phyloP scores from a whole-genome alignment of 768 basidiomycete species.

The Pseudohyphozyma bogoriensis region DNA sequence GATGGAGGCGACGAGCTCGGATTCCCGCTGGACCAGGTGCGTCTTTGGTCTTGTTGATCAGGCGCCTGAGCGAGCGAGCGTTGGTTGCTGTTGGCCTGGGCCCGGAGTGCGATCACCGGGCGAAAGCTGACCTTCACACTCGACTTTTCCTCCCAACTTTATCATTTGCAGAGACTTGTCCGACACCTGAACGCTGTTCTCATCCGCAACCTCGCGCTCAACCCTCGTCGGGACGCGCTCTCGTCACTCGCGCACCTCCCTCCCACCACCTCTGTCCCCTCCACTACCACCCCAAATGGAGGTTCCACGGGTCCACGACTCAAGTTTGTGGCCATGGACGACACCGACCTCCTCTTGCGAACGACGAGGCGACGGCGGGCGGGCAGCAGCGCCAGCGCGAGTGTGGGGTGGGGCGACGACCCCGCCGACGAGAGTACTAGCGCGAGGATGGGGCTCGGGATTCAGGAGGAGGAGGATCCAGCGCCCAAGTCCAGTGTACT shows the following conservation, averaged over 20 bases:
- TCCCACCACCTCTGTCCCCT: background rate
- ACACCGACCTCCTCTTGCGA: background rate
- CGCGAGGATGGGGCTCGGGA: background rate
- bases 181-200: slow-evolving; percentile 15
- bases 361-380: background rate
- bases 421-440: background rate
- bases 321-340: background rate
- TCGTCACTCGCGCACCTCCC: background rate
- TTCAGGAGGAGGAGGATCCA: background rate
- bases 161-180: slow-evolving; percentile 25
- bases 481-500: background rate
- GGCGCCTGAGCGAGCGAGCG: too few species aligned
- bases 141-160: too few species aligned
- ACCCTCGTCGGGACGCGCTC: background rate
- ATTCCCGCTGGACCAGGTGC: too few species aligned
- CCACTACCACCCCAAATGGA: background rate
- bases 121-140: too few species aligned
- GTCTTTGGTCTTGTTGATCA: too few species aligned
- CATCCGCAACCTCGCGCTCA: slow-evolving; percentile 18
- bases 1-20: too few species aligned
- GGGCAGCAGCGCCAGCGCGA: slow-evolving; percentile 1
- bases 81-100: too few species aligned
- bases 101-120: too few species aligned
- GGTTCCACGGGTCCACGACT: background rate
- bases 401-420: too few species aligned